Conservation (phyloP, 2,329 filamentous ascomycete genomes). For the Piedraia hortae region DNA sequence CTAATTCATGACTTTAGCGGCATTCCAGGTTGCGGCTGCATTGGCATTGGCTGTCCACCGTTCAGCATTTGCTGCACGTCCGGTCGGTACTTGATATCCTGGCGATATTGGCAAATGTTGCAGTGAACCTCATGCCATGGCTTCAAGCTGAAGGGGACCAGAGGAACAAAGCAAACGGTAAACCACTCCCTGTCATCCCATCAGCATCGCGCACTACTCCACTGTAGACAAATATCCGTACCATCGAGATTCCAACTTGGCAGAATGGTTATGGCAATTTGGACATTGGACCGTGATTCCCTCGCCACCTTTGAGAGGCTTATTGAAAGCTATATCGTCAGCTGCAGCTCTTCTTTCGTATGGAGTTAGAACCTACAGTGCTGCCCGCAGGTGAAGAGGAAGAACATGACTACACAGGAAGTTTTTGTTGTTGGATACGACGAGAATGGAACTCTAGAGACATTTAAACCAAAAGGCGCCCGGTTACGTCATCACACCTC, state of each 20-base stretch:
- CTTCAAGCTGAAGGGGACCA: conserved; percentile 38
- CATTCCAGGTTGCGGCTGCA: too few relatives aligned
- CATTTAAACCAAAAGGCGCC: too few relatives aligned
- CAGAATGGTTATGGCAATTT: conserved; percentile 23
- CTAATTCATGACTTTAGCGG: too few relatives aligned
- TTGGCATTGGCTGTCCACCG: conserved; percentile 9
- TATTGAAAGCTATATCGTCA: conserved; percentile 17
- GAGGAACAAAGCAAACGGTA: conserved; percentile 51
- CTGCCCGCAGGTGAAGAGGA: conserved; percentile 24
- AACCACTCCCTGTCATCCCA: conserved; percentile 30
- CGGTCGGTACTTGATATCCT: conserved; percentile 23
- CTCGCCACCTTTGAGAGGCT: conserved; percentile 19
- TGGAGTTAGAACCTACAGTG: conserved; percentile 14
- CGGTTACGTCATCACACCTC: too few relatives aligned
- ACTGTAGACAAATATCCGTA: too few relatives aligned
- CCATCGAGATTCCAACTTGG: conserved; percentile 20
- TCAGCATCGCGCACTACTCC: too few relatives aligned
- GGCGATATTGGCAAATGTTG: conserved; percentile 49
- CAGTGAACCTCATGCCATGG: conserved; percentile 35
- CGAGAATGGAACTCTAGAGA: too few relatives aligned
- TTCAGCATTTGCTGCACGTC: conserved; percentile 14
- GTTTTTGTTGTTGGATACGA: too few relatives aligned
- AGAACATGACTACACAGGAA: conserved; percentile 7
- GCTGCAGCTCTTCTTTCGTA: background rate
- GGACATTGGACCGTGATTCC: conserved; percentile 24